Evolutionary conservation across 768 basidiomycete genomes (phyloP).

Genomic region (Dioszegia hungarica): DNA sequence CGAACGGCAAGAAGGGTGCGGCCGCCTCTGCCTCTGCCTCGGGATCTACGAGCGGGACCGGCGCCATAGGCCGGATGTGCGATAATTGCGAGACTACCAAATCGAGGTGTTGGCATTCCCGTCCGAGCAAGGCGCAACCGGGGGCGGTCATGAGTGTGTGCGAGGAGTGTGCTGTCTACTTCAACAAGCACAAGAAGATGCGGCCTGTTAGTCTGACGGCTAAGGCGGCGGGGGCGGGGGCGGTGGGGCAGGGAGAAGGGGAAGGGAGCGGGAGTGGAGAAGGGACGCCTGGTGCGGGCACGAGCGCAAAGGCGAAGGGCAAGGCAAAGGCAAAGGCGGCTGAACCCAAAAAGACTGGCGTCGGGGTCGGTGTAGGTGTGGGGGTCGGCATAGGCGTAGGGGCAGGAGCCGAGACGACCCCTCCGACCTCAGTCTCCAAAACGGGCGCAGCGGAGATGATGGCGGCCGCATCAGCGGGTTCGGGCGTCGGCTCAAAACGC

Average conservation of each 20-base stretch:
- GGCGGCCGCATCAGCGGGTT: too few relatives aligned
- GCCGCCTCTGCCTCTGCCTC: background rate
- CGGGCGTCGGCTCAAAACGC: background rate
- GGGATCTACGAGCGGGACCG: too few relatives aligned
- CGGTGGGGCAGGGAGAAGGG: background rate
- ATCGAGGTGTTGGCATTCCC: constrained; percentile 27
- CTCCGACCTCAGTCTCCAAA: background rate
- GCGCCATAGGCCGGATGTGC: constrained; percentile 8
- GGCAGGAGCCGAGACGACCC: too few relatives aligned
- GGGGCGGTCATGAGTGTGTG: constrained; percentile 38
- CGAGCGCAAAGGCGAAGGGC: background rate
- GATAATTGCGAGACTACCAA: constrained; percentile 36
- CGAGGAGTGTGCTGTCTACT: constrained; percentile 41
- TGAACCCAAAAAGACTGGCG: too few relatives aligned
- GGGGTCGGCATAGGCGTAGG: too few relatives aligned
- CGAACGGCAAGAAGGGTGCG: background rate
- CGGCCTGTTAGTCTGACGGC: constrained; percentile 18
- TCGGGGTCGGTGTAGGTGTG: too few relatives aligned
- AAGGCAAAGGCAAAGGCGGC: background rate
- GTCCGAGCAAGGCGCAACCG: constrained; percentile 31
- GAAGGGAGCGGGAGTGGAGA: too few relatives aligned
- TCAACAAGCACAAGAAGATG: constrained; percentile 40
- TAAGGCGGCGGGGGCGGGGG: background rate
- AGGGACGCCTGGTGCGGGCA: too few relatives aligned
- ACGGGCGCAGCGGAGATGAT: background rate